Conservation (phyloP, 768 basidiomycete species). For the Boletus sp. region DNA sequence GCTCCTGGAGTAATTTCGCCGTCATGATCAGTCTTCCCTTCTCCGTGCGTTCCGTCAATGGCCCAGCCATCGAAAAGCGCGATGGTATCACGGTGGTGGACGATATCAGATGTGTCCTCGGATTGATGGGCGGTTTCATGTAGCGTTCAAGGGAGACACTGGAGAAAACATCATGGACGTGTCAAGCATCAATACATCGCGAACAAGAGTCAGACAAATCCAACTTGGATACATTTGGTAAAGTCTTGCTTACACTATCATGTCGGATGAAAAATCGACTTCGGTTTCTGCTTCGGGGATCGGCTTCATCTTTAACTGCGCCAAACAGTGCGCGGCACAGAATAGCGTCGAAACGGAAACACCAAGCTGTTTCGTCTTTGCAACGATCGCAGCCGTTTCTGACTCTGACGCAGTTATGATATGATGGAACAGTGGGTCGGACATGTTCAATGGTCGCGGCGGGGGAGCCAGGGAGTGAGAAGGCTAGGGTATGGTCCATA, state of each 20-base stretch:
- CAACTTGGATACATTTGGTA: too few species aligned
- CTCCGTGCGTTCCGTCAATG: constrained; percentile 7
- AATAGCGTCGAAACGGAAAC: constrained; percentile 19
- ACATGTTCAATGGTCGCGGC: constrained; percentile 1
- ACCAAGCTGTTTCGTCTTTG: constrained; percentile 9
- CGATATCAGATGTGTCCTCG: constrained; percentile 19
- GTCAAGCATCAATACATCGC: background rate
- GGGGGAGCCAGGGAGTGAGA: constrained; percentile 10
- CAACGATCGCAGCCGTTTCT: constrained; percentile 12
- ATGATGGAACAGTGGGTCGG: constrained; percentile 4
- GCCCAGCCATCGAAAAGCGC: constrained; percentile 16
- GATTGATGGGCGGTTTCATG: constrained; percentile 17
- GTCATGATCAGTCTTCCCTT: constrained; percentile 14
- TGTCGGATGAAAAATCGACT: constrained; percentile 9
- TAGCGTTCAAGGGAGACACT: constrained; percentile 21
- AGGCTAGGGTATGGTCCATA: background rate
- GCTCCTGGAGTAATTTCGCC: background rate
- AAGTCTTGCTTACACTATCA: constrained; percentile 9
- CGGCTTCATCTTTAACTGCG: constrained; percentile 17
- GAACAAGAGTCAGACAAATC: background rate
- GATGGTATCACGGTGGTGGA: constrained; percentile 11
- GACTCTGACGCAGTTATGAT: background rate
- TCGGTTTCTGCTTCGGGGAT: constrained; percentile 1
- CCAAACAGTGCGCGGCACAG: constrained; percentile 23
- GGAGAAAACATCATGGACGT: background rate